A percentile compares a stretch with the other conserved stretches of the same genome.
Evolutionary conservation across 805 yeast species (phyloP).

Genomic region (Candida adriatica): DNA sequence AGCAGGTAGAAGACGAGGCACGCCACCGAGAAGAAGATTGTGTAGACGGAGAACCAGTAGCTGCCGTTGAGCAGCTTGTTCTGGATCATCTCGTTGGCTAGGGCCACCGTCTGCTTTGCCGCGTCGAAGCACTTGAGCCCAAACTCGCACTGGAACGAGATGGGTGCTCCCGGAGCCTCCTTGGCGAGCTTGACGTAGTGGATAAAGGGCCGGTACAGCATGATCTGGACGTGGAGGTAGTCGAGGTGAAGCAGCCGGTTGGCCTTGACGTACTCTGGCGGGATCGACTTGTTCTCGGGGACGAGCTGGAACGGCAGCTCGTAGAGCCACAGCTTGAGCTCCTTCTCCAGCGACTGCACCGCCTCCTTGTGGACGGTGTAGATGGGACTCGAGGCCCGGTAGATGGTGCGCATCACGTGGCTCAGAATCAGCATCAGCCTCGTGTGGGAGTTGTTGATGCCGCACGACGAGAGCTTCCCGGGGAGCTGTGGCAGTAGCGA

Average conservation of each 20-base stretch:
- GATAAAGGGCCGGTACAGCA: constrained; percentile 84
- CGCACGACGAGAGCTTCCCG: constrained; percentile 29
- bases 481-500: constrained; percentile 26
- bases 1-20: constrained; percentile 68
- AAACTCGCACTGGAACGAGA: constrained; percentile 48
- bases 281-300: constrained; percentile 33
- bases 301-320: constrained; percentile 66
- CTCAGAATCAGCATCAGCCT: constrained; percentile 62
- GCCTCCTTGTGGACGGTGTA: constrained; percentile 29
- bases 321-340: constrained; percentile 67
- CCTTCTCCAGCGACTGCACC: constrained; percentile 66
- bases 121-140: constrained; percentile 83
- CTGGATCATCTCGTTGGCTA: constrained; percentile 75
- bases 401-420: constrained; percentile 63
- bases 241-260: constrained; percentile 69
- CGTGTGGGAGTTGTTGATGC: constrained; percentile 81
- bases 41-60: constrained; percentile 91
- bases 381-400: constrained; percentile 48
- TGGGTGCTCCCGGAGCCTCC: constrained; percentile 28
- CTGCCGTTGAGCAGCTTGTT: constrained; percentile 74
- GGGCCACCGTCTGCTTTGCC: constrained; percentile 70
- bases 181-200: constrained; percentile 43
- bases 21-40: constrained; percentile 88
- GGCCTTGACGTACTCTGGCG: constrained; percentile 53
- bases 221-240: constrained; percentile 74